These are phyloP conservation scores for Fragaria iinumae DNA, from an alignment of 306 rosid genomes.

Conservation along the genomic window DNA sequence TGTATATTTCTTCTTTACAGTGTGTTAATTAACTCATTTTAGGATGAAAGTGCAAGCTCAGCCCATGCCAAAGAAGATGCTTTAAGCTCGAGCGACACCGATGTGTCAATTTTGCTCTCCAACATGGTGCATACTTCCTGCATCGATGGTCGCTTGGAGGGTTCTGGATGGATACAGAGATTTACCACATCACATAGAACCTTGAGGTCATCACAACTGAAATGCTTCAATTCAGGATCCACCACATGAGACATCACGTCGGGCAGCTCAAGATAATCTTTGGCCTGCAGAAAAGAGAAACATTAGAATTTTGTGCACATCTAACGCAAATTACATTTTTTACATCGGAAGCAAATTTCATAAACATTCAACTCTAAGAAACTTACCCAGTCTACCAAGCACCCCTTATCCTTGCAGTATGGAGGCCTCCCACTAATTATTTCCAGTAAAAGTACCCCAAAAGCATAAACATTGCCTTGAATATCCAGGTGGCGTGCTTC, in stretches of 20 bases:
- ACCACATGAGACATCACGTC: constrained; percentile 72
- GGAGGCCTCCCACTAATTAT: constrained; percentile 88
- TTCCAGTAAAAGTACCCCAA: constrained; percentile 83
- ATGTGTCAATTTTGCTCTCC: constrained; percentile 87
- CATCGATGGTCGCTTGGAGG: constrained; percentile 58
- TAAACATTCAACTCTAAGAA: constrained; percentile 18
- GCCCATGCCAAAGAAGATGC: constrained; percentile 97
- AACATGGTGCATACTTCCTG: constrained; percentile 58
- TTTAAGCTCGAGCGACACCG: constrained; percentile 65
- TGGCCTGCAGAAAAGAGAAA: constrained; percentile 62
- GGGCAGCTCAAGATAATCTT: constrained; percentile 71
- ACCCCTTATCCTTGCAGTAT: constrained; percentile 68
- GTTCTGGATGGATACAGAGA: constrained; percentile 68
- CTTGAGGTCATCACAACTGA: constrained; percentile 68
- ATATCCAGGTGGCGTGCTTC: constrained; percentile 85
- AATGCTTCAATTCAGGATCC: constrained; percentile 79
- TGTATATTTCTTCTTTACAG: constrained; percentile 53
- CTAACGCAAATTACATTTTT: background rate
- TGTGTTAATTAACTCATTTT: constrained; percentile 49
- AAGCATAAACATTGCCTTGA: constrained; percentile 73
- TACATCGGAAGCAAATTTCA: background rate
- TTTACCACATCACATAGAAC: constrained; percentile 75
- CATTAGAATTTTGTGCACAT: constrained; percentile 15
- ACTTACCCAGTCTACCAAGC: constrained; percentile 96
- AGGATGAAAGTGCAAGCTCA: constrained; percentile 84